Conservation (phyloP, 148 eudicot species). For the Fagopyrum esculentum region DNA sequence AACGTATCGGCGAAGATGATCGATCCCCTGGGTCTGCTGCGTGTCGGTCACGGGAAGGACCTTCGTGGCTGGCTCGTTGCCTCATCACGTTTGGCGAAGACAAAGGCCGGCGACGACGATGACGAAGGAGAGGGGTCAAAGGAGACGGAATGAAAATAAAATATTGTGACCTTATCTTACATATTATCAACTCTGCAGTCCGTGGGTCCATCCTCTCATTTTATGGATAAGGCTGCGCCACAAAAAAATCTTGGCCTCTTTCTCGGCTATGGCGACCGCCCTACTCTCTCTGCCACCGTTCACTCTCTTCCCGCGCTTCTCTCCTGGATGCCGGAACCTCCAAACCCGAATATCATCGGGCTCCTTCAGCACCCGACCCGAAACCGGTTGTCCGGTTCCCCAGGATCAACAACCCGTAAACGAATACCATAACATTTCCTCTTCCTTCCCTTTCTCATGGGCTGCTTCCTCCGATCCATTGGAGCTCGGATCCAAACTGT, state of each 20-base stretch:
- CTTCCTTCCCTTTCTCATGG: slow-evolving; percentile 78
- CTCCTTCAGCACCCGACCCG: slow-evolving; percentile 34
- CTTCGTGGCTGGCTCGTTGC: too few relatives aligned
- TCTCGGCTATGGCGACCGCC: slow-evolving; percentile 11
- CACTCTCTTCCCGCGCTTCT: background rate
- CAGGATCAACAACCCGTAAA: slow-evolving; percentile 75
- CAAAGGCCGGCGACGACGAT: too few relatives aligned
- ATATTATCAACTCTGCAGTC: too few relatives aligned
- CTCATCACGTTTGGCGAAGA: too few relatives aligned
- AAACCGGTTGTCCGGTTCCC: slow-evolving; percentile 79
- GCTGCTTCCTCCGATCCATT: slow-evolving; percentile 40
- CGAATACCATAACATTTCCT: slow-evolving; percentile 69
- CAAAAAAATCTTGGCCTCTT: slow-evolving; percentile 4
- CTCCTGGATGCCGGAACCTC: too few relatives aligned
- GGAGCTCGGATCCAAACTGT: slow-evolving; percentile 47
- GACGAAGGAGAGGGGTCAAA: too few relatives aligned
- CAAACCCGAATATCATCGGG: background rate
- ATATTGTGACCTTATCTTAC: too few relatives aligned
- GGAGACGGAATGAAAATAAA: too few relatives aligned
- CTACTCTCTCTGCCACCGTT: background rate
- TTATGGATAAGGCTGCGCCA: background rate
- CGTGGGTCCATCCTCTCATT: too few relatives aligned
- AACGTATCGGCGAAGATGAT: too few relatives aligned
- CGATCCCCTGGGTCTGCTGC: too few relatives aligned
- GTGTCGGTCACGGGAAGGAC: too few relatives aligned